Evolutionary conservation across 2,329 filamentous ascomycete species (phyloP).

Genomic region (Trichoderma asperellum): DNA sequence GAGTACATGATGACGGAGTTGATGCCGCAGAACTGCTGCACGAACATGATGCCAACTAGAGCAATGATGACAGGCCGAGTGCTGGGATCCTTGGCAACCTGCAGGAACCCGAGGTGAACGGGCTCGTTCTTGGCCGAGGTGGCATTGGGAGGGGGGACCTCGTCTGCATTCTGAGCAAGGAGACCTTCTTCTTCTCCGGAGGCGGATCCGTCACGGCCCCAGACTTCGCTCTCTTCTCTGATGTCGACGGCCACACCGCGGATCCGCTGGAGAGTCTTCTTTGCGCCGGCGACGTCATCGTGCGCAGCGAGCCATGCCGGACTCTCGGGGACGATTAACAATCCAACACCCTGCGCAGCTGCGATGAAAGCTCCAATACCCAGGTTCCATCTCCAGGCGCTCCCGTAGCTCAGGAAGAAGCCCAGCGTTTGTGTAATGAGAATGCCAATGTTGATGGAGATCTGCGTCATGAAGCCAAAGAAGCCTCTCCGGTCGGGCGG

Average conservation of each 20-base stretch:
- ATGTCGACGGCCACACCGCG: slow-evolving; percentile 72
- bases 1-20: slow-evolving; percentile 99
- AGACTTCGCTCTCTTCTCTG: slow-evolving; percentile 70
- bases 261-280: slow-evolving; percentile 71
- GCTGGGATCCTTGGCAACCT: slow-evolving; percentile 68
- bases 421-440: slow-evolving; percentile 81
- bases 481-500: slow-evolving; percentile 75
- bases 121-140: slow-evolving; percentile 29
- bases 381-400: slow-evolving; percentile 82
- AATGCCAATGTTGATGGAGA: slow-evolving; percentile 92
- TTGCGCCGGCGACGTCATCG: slow-evolving; percentile 64
- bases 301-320: slow-evolving; percentile 82
- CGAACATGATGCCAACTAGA: slow-evolving; percentile 87
- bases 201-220: slow-evolving; percentile 52
- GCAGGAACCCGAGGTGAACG: slow-evolving; percentile 60
- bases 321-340: slow-evolving; percentile 83
- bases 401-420: slow-evolving; percentile 80
- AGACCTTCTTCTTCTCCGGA: slow-evolving; percentile 71
- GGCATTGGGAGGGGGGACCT: slow-evolving; percentile 25
- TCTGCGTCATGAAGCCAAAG: slow-evolving; percentile 84
- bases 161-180: slow-evolving; percentile 48
- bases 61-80: slow-evolving; percentile 78
- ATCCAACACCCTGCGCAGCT: slow-evolving; percentile 65
- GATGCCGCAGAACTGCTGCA: slow-evolving; percentile 90
- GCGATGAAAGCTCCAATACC: slow-evolving; percentile 72